Evolutionary conservation across 1,284 basidiomycete species (phyloP).

Genomic region (Austroboletus niveus): DNA sequence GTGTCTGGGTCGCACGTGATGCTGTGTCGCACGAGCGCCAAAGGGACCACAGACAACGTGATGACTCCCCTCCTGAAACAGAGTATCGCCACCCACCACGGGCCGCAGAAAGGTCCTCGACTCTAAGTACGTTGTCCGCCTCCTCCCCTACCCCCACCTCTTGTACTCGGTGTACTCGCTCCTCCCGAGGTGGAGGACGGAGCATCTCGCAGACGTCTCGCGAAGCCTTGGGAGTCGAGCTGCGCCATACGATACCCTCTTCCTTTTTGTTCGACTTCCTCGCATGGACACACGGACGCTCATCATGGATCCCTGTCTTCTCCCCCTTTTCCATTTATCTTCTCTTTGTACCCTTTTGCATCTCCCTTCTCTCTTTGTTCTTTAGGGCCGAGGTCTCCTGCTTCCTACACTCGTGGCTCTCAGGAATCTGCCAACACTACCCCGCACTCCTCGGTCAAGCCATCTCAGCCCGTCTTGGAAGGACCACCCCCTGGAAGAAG

Average conservation of each 20-base stretch:
- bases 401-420: slow-evolving; percentile 26
- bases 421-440: slow-evolving; percentile 18
- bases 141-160: slow-evolving; percentile 49
- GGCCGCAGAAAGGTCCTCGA: slow-evolving; percentile 45
- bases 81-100: slow-evolving; percentile 37
- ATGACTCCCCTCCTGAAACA: slow-evolving; percentile 24
- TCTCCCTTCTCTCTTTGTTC: slow-evolving; percentile 39
- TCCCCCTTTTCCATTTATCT: slow-evolving; percentile 24
- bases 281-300: slow-evolving; percentile 53
- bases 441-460: slow-evolving; percentile 17
- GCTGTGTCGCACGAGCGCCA: slow-evolving; percentile 14
- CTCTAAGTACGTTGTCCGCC: slow-evolving; percentile 78
- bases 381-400: slow-evolving; percentile 56
- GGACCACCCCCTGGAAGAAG: slow-evolving; percentile 7
- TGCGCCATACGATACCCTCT: slow-evolving; percentile 38
- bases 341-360: slow-evolving; percentile 36
- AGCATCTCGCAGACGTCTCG: slow-evolving; percentile 44
- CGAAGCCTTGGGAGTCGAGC: slow-evolving; percentile 53
- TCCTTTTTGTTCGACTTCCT: slow-evolving; percentile 45
- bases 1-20: slow-evolving; percentile 17
- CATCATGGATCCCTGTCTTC: slow-evolving; percentile 48
- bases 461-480: slow-evolving; percentile 16
- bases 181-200: slow-evolving; percentile 51
- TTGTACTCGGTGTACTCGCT: slow-evolving; percentile 40
- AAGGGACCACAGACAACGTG: slow-evolving; percentile 28